Evolutionary conservation across 106 monocot genomes (phyloP), one percentile per base, ranked within the genome.

Genomic region (Agapanthus africanus): DNA sequence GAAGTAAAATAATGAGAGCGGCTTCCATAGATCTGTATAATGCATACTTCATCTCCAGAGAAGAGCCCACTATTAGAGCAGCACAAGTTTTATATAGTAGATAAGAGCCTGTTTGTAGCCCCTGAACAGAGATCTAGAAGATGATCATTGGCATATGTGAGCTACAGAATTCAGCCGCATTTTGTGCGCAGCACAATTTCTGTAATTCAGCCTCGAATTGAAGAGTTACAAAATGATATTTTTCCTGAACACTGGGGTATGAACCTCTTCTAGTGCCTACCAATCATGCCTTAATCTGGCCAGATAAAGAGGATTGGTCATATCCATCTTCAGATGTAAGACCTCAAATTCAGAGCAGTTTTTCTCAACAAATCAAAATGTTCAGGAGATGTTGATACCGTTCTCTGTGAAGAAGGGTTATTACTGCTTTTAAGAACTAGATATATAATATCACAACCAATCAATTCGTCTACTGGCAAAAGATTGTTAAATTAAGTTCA

Each of bases 391-490:
- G 27, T 6, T 54, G 54, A 2, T 54, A 11, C 11, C 13, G 33
- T 59, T 59, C 33, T 34, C n/a, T 59, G 32, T 15, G 32, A 59
- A 65, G 40, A 41, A 65, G 26, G 36, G 25, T 65, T 41, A 22
- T 25, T 41, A 65, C 65, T 15, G 19, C 34, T 63, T 63, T 22
- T n/a, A 59, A 14, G 22, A 40, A 65, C 14, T 40, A 19, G n/a
- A 40, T 41, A 65, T 10, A 31, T 65, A 8, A 21, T 40, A 22
- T 41, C 40, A 38, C 4, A 4, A 41, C 37, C 25, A 40, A 27
- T 27, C 11, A 65, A 41, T 11, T 73, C 46, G 23, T 70, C 72
- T 69, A 56, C 79, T 83, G 56, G 33, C 5, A 13, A 18, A 14
- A 19, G 16, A 54, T 25, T 25, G 25, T 54, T 54, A 54, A 26